Base-by-base conservation (phyloP, 2,329 filamentous ascomycete genomes). In the Chrysoporthe cubensis region DNA sequence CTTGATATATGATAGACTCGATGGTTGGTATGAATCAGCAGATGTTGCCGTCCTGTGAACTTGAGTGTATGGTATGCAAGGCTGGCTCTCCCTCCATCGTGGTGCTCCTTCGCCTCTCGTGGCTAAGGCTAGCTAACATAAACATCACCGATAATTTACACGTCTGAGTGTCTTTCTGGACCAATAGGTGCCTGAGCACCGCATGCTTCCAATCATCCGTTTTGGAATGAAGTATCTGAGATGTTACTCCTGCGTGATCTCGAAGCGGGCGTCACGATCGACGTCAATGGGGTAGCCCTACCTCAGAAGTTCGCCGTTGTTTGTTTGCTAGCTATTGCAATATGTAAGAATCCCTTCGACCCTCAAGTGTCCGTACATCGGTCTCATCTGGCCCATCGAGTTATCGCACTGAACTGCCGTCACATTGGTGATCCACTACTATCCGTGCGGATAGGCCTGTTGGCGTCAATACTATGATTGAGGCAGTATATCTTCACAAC, bases 291-390 rank as follows among this genome's bases (percentile, higher is more conserved):
- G 5, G 40, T 56, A 13, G 50, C 48, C 44, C 6, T 57, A 2
- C 32, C 66, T 21, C 59, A 68, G 42, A 68, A 65, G 65, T 68
- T 57, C 26, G 37, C 34, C 18, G 66, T 65, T 43, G 66, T 63
- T 52, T 63, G 59, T 21, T 11, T 68, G 42, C 50, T 68, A 16
- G 66, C 62, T 50, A 57, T 68, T 13, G 66, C 66, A 43, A 62
- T 68, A 58, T 68, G 65, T 64, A 50, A 64, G 62, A 21, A 63
- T 40, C 32, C 37, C 50, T 16, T 18, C 61, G 18, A 18, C 54
- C 34, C 32, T 21, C 32, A 37, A 16, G 54, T 18, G 16, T 57
- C 32, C 6, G 40, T 14, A 40, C 34, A 32, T 32, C 21, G 26
- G 11, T 54, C 16, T 54, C 4, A 54, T 32, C 16, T 54, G 21